phyloP scores from a whole-genome alignment of 2,329 filamentous ascomycete species.

The Blastomyces silverae region DNA sequence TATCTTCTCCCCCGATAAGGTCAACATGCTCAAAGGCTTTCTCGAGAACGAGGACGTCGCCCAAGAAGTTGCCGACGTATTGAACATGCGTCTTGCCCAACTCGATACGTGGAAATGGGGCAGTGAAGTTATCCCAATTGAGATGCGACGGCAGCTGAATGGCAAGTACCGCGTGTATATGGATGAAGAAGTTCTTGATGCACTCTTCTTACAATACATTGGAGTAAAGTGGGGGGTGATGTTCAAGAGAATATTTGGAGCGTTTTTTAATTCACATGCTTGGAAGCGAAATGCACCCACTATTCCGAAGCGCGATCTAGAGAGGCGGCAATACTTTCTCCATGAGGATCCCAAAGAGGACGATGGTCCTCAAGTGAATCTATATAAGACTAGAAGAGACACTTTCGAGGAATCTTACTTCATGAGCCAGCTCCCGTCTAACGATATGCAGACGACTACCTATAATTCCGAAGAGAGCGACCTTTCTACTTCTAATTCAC shows the following conservation, averaged over 20 bases:
- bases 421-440: slow-evolving; percentile 49
- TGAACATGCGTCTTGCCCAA: slow-evolving; percentile 50
- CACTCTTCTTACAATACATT: slow-evolving; percentile 50
- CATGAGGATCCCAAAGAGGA: slow-evolving; percentile 16
- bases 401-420: slow-evolving; percentile 47
- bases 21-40: slow-evolving; percentile 47
- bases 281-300: slow-evolving; percentile 37
- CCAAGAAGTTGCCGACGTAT: slow-evolving; percentile 50
- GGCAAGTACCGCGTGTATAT: slow-evolving; percentile 55
- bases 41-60: slow-evolving; percentile 45
- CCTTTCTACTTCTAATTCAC: slow-evolving; percentile 40
- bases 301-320: slow-evolving; percentile 35
- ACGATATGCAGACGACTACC: slow-evolving; percentile 33
- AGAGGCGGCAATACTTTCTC: slow-evolving; percentile 45
- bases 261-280: slow-evolving; percentile 34
- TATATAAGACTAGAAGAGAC: slow-evolving; percentile 32
- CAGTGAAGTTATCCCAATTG: slow-evolving; percentile 40
- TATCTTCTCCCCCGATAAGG: slow-evolving; percentile 49
- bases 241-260: slow-evolving; percentile 40
- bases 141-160: slow-evolving; percentile 50
- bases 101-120: slow-evolving; percentile 51
- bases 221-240: slow-evolving; percentile 48
- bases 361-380: slow-evolving; percentile 14
- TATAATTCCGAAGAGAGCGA: slow-evolving; percentile 38
- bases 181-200: slow-evolving; percentile 53